Percentiles rank a stretch among this genome's conserved stretches.
phyloP scores from a whole-genome alignment of 1,284 basidiomycete species.

The Ganoderma meredithae region DNA sequence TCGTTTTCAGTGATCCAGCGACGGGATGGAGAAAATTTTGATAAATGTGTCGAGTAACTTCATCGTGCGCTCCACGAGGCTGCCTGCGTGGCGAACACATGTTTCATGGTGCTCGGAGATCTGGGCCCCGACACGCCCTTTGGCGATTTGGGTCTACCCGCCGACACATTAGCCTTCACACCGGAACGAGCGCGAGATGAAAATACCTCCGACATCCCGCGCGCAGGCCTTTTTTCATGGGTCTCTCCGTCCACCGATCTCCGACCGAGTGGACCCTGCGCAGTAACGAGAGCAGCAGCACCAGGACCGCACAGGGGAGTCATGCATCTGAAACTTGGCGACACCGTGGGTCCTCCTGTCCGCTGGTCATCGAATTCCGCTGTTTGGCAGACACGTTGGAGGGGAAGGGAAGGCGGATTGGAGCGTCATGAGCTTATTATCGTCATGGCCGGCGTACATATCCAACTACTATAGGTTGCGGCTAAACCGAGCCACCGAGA shows the following conservation, averaged over 20 bases:
- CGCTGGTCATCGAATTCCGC: constrained; percentile 12
- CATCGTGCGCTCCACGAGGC: constrained; percentile 40
- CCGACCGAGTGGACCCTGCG: constrained; percentile 11
- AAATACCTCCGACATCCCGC: constrained; percentile 27
- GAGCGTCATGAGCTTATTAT: constrained; percentile 22
- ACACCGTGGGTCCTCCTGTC: constrained; percentile 22
- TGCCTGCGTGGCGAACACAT: constrained; percentile 37
- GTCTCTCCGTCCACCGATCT: constrained; percentile 28
- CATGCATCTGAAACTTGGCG: constrained; percentile 33
- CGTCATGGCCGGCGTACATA: constrained; percentile 28
- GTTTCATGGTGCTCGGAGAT: constrained; percentile 32
- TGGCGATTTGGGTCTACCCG: constrained; percentile 28
- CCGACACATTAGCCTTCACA: constrained; percentile 32
- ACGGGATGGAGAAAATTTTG: constrained; percentile 26
- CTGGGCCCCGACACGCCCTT: constrained; percentile 35
- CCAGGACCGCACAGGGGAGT: constrained; percentile 24
- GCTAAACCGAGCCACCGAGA: constrained; percentile 23
- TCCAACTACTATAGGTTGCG: constrained; percentile 25
- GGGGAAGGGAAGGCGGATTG: constrained; percentile 10
- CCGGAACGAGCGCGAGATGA: constrained; percentile 26
- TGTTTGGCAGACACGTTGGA: constrained; percentile 19
- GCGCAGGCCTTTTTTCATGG: constrained; percentile 24
- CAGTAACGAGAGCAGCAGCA: constrained; percentile 17
- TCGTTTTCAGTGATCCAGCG: constrained; percentile 30
- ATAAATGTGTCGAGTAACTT: constrained; percentile 33